These are phyloP conservation scores for Vigna angularis DNA, from an alignment of 306 rosid genomes.

Conservation along the genomic window DNA sequence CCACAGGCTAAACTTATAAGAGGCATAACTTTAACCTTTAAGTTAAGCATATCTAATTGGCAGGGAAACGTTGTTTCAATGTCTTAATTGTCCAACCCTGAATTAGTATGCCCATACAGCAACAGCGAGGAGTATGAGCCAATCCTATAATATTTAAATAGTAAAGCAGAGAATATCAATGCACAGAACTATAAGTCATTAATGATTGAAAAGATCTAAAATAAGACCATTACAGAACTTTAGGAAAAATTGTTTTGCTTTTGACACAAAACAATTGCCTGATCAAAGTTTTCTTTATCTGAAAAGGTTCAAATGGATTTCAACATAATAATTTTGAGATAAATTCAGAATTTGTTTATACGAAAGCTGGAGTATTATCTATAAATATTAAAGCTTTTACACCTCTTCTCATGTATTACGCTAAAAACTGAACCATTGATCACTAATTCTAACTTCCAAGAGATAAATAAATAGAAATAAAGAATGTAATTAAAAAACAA, in stretches of 20 bases:
- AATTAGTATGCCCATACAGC: neutral
- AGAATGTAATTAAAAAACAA: constrained; percentile 12
- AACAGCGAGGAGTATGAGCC: neutral
- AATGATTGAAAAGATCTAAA: constrained; percentile 19
- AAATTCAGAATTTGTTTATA: constrained; percentile 3
- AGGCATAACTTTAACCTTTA: constrained; percentile 8
- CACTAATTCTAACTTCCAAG: constrained; percentile 9
- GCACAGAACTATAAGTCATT: constrained; percentile 3
- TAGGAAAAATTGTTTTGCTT: neutral
- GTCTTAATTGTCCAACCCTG: constrained; percentile 8
- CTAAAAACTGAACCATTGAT: constrained; percentile 8
- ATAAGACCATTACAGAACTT: neutral
- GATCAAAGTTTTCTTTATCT: constrained; percentile 17
- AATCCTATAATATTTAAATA: neutral
- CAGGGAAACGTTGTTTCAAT: constrained; percentile 9
- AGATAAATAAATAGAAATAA: constrained; percentile 18
- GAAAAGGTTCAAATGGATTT: constrained; percentile 17
- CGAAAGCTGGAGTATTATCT: neutral
- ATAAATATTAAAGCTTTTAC: constrained; percentile 14
- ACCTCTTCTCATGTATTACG: neutral
- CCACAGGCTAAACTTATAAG: neutral
- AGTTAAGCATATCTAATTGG: constrained; percentile 3
- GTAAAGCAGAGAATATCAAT: neutral
- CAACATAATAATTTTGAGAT: neutral
- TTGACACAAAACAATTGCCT: neutral